Conservation (phyloP, 1,284 basidiomycete species). For the Calocybe gambosa region DNA sequence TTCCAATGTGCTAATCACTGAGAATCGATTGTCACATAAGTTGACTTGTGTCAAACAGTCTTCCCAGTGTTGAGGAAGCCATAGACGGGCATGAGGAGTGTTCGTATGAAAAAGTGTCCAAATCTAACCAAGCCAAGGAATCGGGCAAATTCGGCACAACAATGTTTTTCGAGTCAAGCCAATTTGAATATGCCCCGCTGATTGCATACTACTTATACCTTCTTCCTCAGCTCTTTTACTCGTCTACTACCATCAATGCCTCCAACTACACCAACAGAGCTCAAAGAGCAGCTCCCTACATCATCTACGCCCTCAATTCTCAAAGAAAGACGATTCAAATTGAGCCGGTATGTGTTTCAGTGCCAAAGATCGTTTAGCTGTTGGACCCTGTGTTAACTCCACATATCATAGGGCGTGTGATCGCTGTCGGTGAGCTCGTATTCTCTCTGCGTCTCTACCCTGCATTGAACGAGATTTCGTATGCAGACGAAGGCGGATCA, state of each 20-base stretch:
- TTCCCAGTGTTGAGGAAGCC: neutral
- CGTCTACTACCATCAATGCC: conserved; percentile 29
- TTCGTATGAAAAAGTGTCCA: conserved; percentile 5
- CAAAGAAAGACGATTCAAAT: conserved; percentile 76
- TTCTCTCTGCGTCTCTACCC: conserved; percentile 3
- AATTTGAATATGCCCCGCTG: conserved; percentile 2
- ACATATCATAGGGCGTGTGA: conserved; percentile 56
- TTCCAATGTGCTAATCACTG: neutral
- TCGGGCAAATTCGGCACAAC: conserved; percentile 32
- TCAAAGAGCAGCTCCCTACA: conserved; percentile 33
- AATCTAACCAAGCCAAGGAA: conserved; percentile 9
- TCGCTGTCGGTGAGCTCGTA: conserved; percentile 66
- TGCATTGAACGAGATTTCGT: neutral
- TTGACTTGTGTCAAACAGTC: neutral
- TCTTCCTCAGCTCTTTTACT: conserved; percentile 4
- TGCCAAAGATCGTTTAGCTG: neutral
- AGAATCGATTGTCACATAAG: neutral
- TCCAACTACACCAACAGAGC: conserved; percentile 39
- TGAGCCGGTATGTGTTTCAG: conserved; percentile 59
- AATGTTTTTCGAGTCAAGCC: conserved; percentile 17
- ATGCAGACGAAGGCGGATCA: conserved; percentile 65
- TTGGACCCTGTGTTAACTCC: conserved; percentile 2
- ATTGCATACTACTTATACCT: conserved; percentile 6
- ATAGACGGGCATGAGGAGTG: neutral
- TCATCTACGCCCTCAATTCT: conserved; percentile 41